A percentile compares a stretch with the other conserved stretches of the same genome.
These are phyloP conservation scores for Favolaschia claudopus DNA, from an alignment of 768 basidiomycete species.

Conservation along the genomic window DNA sequence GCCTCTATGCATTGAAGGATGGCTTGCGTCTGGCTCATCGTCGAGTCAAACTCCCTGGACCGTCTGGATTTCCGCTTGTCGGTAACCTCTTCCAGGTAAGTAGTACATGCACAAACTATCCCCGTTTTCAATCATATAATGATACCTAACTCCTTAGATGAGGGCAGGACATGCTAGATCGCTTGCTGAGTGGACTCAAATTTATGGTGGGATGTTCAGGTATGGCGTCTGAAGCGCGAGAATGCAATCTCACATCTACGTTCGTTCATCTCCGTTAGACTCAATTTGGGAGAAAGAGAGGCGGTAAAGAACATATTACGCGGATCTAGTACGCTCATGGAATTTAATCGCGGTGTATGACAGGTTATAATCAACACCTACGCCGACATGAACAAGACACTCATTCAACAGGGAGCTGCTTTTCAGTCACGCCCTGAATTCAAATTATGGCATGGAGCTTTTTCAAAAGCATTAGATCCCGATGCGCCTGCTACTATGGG, in stretches of 20 bases:
- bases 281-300: constrained; percentile 11
- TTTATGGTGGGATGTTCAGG: constrained; percentile 22
- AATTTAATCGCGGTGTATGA: too few relatives aligned
- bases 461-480: constrained; percentile 12
- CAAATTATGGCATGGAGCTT: constrained; percentile 14
- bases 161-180: constrained; percentile 15
- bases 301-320: background rate
- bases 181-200: constrained; percentile 9
- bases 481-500: constrained; percentile 16
- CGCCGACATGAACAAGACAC: constrained; percentile 10
- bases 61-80: constrained; percentile 1
- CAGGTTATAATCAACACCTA: constrained; percentile 20
- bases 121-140: too few relatives aligned
- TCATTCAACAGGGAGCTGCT: constrained; percentile 21
- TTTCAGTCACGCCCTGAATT: constrained; percentile 21
- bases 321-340: background rate
- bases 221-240: background rate
- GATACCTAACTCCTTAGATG: background rate
- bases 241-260: background rate
- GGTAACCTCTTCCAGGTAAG: constrained; percentile 18
- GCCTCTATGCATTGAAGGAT: too few relatives aligned
- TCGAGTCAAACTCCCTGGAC: constrained; percentile 16
- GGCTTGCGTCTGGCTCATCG: too few relatives aligned
- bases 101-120: background rate
- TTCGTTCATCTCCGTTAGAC: too few relatives aligned